Conservation (phyloP, 1,139 yeast genomes). For the Blastobotrys proliferans region DNA sequence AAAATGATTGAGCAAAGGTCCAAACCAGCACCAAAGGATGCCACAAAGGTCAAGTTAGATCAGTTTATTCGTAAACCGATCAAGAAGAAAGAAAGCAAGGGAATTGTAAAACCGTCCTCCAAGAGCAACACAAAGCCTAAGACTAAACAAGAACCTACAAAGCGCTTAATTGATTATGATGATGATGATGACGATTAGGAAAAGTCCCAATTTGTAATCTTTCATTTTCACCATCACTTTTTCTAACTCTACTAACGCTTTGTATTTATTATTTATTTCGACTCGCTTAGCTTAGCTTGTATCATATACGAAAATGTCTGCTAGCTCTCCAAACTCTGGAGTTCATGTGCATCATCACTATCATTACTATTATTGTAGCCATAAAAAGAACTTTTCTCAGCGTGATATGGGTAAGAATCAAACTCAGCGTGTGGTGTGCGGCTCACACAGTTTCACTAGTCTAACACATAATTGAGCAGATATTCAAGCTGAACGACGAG, state of each 20-base stretch:
- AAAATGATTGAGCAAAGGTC: conserved; percentile 2
- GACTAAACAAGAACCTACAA: no score
- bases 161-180: no score
- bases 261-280: neutral
- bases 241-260: no score
- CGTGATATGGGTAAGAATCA: conserved; percentile 4
- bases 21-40: no score
- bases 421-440: conserved; percentile 4
- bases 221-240: no score
- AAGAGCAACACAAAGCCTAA: no score
- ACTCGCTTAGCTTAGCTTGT: neutral
- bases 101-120: no score
- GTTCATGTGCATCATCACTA: conserved; percentile 14
- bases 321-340: neutral
- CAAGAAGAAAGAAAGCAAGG: neutral
- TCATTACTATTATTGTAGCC: conserved; percentile 14
- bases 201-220: no score
- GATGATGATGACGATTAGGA: no score
- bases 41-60: no score
- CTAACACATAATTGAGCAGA: neutral
- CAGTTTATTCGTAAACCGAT: no score
- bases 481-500: conserved; percentile 1
- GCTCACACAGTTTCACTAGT: no score
- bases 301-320: neutral
- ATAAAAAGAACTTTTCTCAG: conserved; percentile 10